Base-by-base conservation (phyloP, 331 rosid species). In the Acacia concinna region DNA sequence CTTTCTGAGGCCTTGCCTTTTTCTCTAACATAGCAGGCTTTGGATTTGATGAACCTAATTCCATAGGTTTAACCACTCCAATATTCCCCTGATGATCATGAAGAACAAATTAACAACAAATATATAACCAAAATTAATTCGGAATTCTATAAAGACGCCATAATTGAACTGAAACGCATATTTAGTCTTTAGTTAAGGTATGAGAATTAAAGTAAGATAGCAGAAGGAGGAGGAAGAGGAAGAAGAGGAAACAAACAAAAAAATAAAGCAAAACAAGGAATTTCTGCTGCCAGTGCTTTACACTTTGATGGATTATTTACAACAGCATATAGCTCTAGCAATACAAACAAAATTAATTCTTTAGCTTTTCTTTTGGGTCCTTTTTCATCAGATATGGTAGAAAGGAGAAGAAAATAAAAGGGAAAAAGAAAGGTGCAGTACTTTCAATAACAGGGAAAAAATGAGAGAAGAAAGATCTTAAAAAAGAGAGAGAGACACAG, bases 1-100 rank as follows among this genome's bases (percentile, higher is more conserved):
- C 96, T 78, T 88, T 91, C 44, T 82, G 88, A 12, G 98, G 98
- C 71, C 92, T 91, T 75, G 96, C 79, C 60, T 83, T 91, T 81
- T 88, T 88, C 76, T 92, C 97, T 46, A 87, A 12, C 78, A 83
- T 77, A 28, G 80, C 23, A 65, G 89, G 78, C 77, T 71, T 27
- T 32, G 87, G 75, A 79, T 85, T 92, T 84, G 97, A 75, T 84
- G 97, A 75, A 80, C 83, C 91, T 74, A 68, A 40, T 38, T 91
- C 97, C 93, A 93, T 91, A n/a, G 81, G 73, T 71, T 80, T 86
- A 78, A 86, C 87, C 76, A 84, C 80, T 78, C 96, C 96, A 86
- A 87, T 68, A 68, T 68, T 84, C 30, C 93, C 93, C 94, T 91
- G 90, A 84, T 46, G 52, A 15, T 15, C n/a, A 8, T 1, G 41